phyloP scores from a whole-genome alignment of 1,284 basidiomycete species.

The Rhodotorula sp. region DNA sequence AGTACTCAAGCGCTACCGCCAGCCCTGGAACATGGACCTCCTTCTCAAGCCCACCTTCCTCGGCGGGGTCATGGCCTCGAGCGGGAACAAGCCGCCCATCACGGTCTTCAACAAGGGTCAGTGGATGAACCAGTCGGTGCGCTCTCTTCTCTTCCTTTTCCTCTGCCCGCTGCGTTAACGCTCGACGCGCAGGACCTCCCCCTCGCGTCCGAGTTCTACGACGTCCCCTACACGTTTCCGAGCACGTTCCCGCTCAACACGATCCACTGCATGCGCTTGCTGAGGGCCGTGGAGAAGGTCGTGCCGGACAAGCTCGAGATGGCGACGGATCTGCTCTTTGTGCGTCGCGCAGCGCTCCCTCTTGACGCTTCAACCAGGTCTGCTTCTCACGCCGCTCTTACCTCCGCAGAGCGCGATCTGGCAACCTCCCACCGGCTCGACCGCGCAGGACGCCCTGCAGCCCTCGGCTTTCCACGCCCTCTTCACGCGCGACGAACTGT shows the following conservation, averaged over 20 bases:
- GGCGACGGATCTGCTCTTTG: conserved; percentile 28
- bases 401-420: conserved; percentile 29
- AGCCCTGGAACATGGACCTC: conserved; percentile 27
- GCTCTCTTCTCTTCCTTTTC: not conserved
- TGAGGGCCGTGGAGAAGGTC: conserved; percentile 25
- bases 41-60: conserved; percentile 32
- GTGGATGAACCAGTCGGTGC: conserved; percentile 35
- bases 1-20: conserved; percentile 34
- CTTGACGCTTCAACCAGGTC: too few relatives aligned
- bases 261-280: conserved; percentile 24
- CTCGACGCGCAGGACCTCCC: conserved; percentile 9
- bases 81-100: conserved; percentile 35
- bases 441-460: conserved; percentile 19
- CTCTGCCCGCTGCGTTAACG: not conserved
- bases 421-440: conserved; percentile 1
- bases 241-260: conserved; percentile 36
- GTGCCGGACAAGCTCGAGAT: conserved; percentile 15
- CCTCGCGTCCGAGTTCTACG: not conserved
- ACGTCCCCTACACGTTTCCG: conserved; percentile 23
- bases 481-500: conserved; percentile 1
- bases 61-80: conserved; percentile 32
- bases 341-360: not conserved
- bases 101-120: conserved; percentile 28
- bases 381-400: not conserved
- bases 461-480: conserved; percentile 14